Base-by-base conservation (phyloP, 2,329 filamentous ascomycete species). In the Tympanopsis confertula region DNA sequence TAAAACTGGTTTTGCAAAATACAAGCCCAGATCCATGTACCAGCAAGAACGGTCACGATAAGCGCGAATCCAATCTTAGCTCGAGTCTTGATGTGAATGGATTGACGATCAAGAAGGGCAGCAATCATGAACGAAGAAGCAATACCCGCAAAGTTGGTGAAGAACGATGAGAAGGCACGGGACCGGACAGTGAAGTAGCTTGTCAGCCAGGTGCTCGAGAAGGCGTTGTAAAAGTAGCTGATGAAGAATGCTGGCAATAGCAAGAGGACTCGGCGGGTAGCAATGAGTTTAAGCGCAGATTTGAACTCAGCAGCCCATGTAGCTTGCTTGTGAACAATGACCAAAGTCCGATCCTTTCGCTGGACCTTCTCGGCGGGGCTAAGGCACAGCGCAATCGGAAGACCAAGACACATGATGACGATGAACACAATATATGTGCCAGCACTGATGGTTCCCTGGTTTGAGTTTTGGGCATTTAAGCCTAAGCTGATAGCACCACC, bases 171-270 rank as follows among this genome's bases (percentile, higher is more conserved):
- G 42, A 56, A 55, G 17, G 53, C 53, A 15, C 53, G 50, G 24
- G 52, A 40, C 15, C 52, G 50, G 7, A 56, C 53, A 37, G 51
- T 53, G 39, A 56, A 56, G 45, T 55, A 56, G 35, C 42, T 47
- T 2, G 51, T 54, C 20, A 53, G 38, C 47, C 49, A 55, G 12
- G 52, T 55, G 43, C 46, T 49, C 14, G 50, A 37, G 45, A 52
- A 52, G 19, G 52, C 52, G 45, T 53, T 53, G 44, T 53, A 56
- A 43, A 56, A 56, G 41, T 55, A 56, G 42, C 48, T 52, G 42
- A 55, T 54, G 45, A 54, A 56, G 44, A 56, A 56, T 37, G 52
- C 50, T 3, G 53, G 53, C 4, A 56, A 47, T 5, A 56, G 45
- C 2, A 55, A 45, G 14, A 55, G 41, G 29, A 55, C 50, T n/a